These are phyloP conservation scores for Ganoderma multipileum DNA, from an alignment of 1,284 basidiomycete genomes.

Conservation along the genomic window DNA sequence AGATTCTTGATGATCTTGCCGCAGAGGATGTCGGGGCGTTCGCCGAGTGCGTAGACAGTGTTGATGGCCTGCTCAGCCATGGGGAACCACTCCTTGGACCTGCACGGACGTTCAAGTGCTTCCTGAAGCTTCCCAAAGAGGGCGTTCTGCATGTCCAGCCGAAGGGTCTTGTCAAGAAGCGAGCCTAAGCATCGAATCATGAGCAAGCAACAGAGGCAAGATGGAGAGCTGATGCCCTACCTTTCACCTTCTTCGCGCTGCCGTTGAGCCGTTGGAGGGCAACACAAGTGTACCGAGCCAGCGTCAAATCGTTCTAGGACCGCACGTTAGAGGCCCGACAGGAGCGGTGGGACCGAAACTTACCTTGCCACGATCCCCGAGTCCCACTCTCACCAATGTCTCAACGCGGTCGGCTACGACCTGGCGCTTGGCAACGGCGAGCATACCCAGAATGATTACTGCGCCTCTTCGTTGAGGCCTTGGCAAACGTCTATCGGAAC, in stretches of 20 bases:
- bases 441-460: constrained; percentile 95
- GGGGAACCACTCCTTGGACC: constrained; percentile 93
- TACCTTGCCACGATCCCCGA: constrained; percentile 87
- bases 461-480: constrained; percentile 89
- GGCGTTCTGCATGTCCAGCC: constrained; percentile 88
- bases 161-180: constrained; percentile 85
- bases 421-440: constrained; percentile 85
- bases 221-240: constrained; percentile 44
- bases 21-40: constrained; percentile 92
- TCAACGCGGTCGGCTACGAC: constrained; percentile 92
- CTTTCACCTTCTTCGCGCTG: constrained; percentile 97
- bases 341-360: neutral
- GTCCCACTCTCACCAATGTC: constrained; percentile 85
- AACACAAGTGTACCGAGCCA: constrained; percentile 94
- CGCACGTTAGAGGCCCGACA: neutral
- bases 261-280: constrained; percentile 93
- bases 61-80: constrained; percentile 98
- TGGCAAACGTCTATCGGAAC: constrained; percentile 76
- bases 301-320: constrained; percentile 82
- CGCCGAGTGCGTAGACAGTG: constrained; percentile 92
- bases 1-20: constrained; percentile 85
- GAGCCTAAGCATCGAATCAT: constrained; percentile 61
- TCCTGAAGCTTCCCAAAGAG: constrained; percentile 89
- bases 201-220: neutral
- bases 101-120: constrained; percentile 77